Conservation (phyloP, 2,329 filamentous ascomycete species). For the Cordyceps javanica region DNA sequence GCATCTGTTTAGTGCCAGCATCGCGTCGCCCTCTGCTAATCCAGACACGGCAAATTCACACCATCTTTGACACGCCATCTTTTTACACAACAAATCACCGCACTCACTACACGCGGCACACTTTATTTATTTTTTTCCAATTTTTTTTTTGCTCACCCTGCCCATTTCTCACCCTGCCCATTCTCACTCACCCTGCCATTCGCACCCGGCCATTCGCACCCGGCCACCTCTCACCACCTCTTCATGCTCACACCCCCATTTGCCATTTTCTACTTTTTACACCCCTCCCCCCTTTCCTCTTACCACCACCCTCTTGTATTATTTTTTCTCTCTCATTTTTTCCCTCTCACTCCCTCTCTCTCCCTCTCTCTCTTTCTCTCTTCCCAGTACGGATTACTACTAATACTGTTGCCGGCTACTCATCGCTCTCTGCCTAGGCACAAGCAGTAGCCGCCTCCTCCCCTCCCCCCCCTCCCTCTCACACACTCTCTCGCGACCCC, state of each 20-base stretch:
- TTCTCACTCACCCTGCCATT: neutral
- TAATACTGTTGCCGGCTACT: constrained; percentile 6
- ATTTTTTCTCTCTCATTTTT: neutral
- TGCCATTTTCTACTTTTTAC: neutral
- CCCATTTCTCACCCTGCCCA: neutral
- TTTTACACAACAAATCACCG: too few relatives aligned
- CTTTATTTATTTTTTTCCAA: too few relatives aligned
- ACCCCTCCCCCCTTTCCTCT: neutral
- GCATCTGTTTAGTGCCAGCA: too few relatives aligned
- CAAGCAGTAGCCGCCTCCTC: constrained; percentile 4
- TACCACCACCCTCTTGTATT: neutral
- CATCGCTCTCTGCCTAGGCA: constrained; percentile 4
- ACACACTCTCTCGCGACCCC: too few relatives aligned
- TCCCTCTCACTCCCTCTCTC: neutral
- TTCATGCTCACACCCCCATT: neutral
- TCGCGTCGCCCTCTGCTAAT: too few relatives aligned
- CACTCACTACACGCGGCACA: too few relatives aligned
- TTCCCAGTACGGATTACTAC: too few relatives aligned
- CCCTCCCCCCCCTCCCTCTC: too few relatives aligned
- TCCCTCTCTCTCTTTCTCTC: neutral
- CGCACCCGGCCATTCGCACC: constrained; percentile 8
- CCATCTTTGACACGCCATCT: too few relatives aligned
- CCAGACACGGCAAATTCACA: too few relatives aligned
- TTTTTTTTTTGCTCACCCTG: too few relatives aligned
- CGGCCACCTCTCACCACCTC: neutral